Evolutionary conservation across 768 basidiomycete species (phyloP).

Genomic region (Brasilioporus rufonigricans): DNA sequence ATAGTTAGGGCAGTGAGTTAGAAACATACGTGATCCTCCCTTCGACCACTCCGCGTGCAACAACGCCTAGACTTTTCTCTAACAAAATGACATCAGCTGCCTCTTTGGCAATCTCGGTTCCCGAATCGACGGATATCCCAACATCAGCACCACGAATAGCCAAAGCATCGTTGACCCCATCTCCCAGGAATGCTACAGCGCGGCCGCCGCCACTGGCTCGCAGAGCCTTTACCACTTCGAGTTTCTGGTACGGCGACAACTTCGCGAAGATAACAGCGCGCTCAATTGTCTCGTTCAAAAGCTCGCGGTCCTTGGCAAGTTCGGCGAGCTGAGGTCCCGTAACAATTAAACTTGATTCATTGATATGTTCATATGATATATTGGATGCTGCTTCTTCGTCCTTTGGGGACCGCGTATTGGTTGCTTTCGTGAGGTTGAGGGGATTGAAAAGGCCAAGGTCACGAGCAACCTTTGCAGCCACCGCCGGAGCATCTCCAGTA

Average conservation of each 20-base stretch:
- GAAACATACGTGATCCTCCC: conserved; percentile 32
- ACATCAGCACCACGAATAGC: conserved; percentile 33
- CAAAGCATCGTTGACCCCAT: conserved; percentile 32
- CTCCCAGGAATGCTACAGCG: conserved; percentile 32
- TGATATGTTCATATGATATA: neutral
- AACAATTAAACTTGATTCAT: conserved; percentile 27
- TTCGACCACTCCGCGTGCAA: conserved; percentile 32
- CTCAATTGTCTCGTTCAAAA: conserved; percentile 28
- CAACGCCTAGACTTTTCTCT: conserved; percentile 36
- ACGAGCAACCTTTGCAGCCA: conserved; percentile 38
- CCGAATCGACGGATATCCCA: conserved; percentile 34
- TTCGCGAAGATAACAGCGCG: conserved; percentile 33
- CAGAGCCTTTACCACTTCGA: conserved; percentile 32
- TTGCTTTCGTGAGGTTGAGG: conserved; percentile 13
- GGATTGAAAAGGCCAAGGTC: conserved; percentile 33
- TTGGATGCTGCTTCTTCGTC: conserved; percentile 26
- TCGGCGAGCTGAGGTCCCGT: conserved; percentile 29
- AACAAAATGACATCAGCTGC: conserved; percentile 37
- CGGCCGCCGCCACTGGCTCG: conserved; percentile 24
- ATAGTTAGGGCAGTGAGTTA: neutral
- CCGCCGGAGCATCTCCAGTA: conserved; percentile 34
- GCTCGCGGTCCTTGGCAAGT: conserved; percentile 28
- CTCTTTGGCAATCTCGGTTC: conserved; percentile 37
- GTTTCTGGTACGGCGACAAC: conserved; percentile 33
- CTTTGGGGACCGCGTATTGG: conserved; percentile 11